Evolutionary conservation across 306 rosid species (phyloP).

Genomic region (Leucaena leucocephala): DNA sequence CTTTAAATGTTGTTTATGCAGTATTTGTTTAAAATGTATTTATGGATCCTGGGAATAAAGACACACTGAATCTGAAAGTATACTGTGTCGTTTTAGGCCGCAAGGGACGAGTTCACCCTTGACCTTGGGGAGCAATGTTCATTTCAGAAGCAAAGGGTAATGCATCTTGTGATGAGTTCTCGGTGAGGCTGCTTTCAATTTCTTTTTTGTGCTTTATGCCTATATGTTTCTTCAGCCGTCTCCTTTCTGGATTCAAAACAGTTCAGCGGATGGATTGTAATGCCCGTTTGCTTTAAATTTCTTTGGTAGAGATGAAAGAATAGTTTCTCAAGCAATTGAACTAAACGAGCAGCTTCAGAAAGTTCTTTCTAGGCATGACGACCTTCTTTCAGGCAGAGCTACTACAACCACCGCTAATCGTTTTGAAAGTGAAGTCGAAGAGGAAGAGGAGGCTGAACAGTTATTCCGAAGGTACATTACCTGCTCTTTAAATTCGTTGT

Average conservation of each 20-base stretch:
- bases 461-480: conserved; percentile 69
- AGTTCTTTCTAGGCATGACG: conserved; percentile 76
- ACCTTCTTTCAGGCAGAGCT: conserved; percentile 60
- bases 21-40: conserved; percentile 20
- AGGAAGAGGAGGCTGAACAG: conserved; percentile 82
- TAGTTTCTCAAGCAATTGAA: conserved; percentile 75
- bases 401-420: conserved; percentile 46
- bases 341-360: conserved; percentile 82
- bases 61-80: conserved; percentile 38
- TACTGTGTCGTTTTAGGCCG: conserved; percentile 53
- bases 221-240: conserved; percentile 1
- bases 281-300: conserved; percentile 18
- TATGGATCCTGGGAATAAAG: conserved; percentile 13
- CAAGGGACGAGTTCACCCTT: conserved; percentile 87
- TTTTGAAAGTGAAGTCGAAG: conserved; percentile 50
- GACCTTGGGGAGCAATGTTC: conserved; percentile 96
- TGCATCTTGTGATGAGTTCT: conserved; percentile 91
- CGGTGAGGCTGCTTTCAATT: conserved; percentile 58
- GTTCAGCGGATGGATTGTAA: conserved; percentile 18
- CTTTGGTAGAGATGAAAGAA: conserved; percentile 60
- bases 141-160: conserved; percentile 87
- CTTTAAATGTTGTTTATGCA: background rate
- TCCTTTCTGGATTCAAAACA: conserved; percentile 22
- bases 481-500: conserved; percentile 8
- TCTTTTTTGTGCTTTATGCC: conserved; percentile 21